phyloP scores from a whole-genome alignment of 2,329 filamentous ascomycete species.

The Leptosphaerulina australis region DNA sequence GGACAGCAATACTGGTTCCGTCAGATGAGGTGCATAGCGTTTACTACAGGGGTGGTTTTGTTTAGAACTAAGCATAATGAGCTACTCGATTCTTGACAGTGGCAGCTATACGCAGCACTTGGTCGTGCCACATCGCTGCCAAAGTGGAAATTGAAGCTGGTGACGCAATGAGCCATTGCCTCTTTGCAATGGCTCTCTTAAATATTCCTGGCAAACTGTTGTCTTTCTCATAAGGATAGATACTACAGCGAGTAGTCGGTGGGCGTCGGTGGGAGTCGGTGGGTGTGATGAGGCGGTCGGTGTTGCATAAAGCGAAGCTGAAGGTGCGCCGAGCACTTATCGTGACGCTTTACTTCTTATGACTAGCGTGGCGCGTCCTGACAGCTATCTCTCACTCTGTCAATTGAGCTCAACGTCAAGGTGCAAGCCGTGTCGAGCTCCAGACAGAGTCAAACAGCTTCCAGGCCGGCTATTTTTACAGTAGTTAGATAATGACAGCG shows the following conservation, averaged over 20 bases:
- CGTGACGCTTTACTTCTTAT: background rate
- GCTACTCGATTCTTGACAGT: background rate
- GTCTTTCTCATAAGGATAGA: too few relatives aligned
- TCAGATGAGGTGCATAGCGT: slow-evolving; percentile 6
- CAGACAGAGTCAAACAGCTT: background rate
- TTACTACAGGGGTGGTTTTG: background rate
- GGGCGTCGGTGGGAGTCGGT: background rate
- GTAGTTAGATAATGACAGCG: background rate
- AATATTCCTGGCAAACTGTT: too few relatives aligned
- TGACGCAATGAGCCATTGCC: background rate
- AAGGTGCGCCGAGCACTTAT: background rate
- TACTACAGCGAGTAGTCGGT: too few relatives aligned
- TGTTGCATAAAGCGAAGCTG: background rate
- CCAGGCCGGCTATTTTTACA: background rate
- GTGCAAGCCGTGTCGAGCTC: background rate
- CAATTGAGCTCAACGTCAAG: background rate
- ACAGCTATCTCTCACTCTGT: background rate
- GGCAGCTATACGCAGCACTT: background rate
- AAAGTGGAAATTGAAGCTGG: background rate
- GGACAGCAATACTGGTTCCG: background rate
- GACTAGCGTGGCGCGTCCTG: background rate
- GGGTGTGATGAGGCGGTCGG: background rate
- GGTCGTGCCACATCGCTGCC: background rate
- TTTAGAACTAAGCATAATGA: background rate
- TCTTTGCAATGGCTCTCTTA: background rate